phyloP scores from a whole-genome alignment of 169 alveolate species.

The Plasmodium gaboni region DNA sequence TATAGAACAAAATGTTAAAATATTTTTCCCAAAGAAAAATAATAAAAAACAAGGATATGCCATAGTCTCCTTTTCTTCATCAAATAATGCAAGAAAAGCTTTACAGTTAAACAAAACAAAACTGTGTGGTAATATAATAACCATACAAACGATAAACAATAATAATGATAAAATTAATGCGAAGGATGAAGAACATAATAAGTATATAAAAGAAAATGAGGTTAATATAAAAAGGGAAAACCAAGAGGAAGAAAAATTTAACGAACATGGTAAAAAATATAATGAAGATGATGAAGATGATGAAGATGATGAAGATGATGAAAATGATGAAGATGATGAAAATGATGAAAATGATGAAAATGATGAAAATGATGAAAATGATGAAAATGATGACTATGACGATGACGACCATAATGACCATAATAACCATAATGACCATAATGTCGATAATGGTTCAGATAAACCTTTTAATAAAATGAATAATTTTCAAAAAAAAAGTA shows the following conservation, averaged over 20 bases:
- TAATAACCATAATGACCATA: neutral
- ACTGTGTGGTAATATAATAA: conserved; percentile 46
- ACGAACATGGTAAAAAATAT: neutral
- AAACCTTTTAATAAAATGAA: neutral
- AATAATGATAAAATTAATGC: neutral
- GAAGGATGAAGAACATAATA: neutral
- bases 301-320: neutral
- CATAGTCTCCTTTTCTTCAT: conserved; percentile 36
- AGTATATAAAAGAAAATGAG: neutral
- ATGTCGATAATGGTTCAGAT: neutral
- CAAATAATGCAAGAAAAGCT: conserved; percentile 28
- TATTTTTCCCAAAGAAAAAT: conserved; percentile 58
- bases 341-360: neutral
- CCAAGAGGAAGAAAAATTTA: neutral
- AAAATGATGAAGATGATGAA: neutral
- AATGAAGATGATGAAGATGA: neutral
- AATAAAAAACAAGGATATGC: conserved; percentile 68
- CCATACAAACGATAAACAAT: neutral
- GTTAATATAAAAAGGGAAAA: neutral
- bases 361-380: neutral
- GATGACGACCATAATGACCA: neutral
- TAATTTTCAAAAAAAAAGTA: neutral
- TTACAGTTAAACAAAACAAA: conserved; percentile 28
- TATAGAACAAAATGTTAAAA: conserved; percentile 24
- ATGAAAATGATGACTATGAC: neutral